Percentiles rank a stretch among this genome's conserved stretches.
phyloP scores from a whole-genome alignment of 1,284 basidiomycete species.

The Phenoliferia sp. region DNA sequence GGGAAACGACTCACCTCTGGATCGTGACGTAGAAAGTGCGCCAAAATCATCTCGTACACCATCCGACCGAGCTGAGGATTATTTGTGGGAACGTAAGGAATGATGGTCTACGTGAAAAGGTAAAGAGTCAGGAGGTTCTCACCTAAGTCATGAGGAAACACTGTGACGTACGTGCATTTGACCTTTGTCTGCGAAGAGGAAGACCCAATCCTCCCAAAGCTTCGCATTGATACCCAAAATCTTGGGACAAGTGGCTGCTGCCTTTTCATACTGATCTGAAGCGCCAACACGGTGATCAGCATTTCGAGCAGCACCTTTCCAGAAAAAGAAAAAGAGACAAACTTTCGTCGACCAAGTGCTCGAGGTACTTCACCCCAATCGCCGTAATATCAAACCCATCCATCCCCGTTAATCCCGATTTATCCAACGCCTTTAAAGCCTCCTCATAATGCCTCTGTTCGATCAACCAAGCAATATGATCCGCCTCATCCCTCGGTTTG shows the following conservation, averaged over 20 bases:
- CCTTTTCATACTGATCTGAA: slow-evolving; percentile 70
- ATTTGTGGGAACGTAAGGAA: slow-evolving; percentile 81
- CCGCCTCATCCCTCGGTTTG: slow-evolving; percentile 74
- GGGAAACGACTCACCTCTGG: slow-evolving; percentile 52
- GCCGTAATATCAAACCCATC: slow-evolving; percentile 57
- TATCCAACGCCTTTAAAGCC: slow-evolving; percentile 78
- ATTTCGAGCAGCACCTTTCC: neutral
- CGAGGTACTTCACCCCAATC: slow-evolving; percentile 78
- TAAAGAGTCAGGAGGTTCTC: neutral
- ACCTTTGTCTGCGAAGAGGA: slow-evolving; percentile 77
- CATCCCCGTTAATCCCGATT: slow-evolving; percentile 45
- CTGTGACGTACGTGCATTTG: slow-evolving; percentile 61
- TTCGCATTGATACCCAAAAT: slow-evolving; percentile 74
- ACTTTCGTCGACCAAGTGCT: slow-evolving; percentile 72
- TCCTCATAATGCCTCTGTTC: slow-evolving; percentile 81
- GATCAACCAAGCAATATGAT: slow-evolving; percentile 90
- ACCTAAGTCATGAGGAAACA: neutral
- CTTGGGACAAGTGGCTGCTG: slow-evolving; percentile 78
- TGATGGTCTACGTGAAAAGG: slow-evolving; percentile 58
- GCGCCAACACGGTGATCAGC: neutral
- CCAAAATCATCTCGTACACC: slow-evolving; percentile 94
- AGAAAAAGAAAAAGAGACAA: slow-evolving; percentile 26
- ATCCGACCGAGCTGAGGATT: slow-evolving; percentile 72
- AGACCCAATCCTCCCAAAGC: slow-evolving; percentile 94
- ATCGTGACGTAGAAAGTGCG: slow-evolving; percentile 76